Conservation (phyloP, 768 basidiomycete genomes). For the Mycena polygramma region DNA sequence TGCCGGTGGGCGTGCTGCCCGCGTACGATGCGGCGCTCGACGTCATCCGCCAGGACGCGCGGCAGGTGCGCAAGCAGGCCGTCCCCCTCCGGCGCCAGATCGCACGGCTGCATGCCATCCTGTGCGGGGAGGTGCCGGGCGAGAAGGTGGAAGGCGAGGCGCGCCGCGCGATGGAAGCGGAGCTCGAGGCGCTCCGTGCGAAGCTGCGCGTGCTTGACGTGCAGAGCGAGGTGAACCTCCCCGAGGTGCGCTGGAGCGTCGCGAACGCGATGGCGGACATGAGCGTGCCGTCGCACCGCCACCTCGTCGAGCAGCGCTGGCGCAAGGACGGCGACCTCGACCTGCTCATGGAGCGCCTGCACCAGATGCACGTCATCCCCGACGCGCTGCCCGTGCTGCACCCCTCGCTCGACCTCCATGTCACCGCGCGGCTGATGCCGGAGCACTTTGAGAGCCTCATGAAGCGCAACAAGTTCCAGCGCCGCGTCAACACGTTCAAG, state of each 20-base stretch:
- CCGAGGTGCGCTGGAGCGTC: constrained; percentile 83
- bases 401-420: constrained; percentile 81
- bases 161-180: constrained; percentile 48
- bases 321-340: constrained; percentile 87
- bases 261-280: constrained; percentile 83
- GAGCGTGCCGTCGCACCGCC: constrained; percentile 78
- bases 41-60: constrained; percentile 74
- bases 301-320: constrained; percentile 89
- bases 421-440: constrained; percentile 59
- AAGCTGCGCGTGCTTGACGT: constrained; percentile 76
- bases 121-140: constrained; percentile 41
- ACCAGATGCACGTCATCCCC: constrained; percentile 93
- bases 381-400: constrained; percentile 82
- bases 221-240: constrained; percentile 88
- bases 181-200: constrained; percentile 59
- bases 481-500: constrained; percentile 48
- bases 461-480: constrained; percentile 38
- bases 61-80: constrained; percentile 52
- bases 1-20: constrained; percentile 73
- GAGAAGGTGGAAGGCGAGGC: constrained; percentile 46
- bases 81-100: constrained; percentile 41
- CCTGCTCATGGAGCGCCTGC: constrained; percentile 91
- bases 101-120: constrained; percentile 42
- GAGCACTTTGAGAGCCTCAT: constrained; percentile 46
- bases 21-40: constrained; percentile 90